phyloP scores from a whole-genome alignment of 306 rosid species.

The Erythrophleum fordii region DNA sequence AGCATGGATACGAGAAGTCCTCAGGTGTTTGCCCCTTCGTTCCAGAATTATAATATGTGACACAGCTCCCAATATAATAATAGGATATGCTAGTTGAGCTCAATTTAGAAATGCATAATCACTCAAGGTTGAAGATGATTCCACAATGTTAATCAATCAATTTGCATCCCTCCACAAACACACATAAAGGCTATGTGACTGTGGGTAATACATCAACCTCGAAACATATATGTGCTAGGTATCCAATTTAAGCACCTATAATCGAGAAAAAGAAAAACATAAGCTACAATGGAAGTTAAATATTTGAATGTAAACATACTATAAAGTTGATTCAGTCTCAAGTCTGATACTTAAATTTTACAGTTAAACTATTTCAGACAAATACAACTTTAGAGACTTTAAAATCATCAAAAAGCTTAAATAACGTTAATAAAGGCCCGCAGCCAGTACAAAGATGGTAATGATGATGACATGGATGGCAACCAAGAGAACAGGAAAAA shows the following conservation, averaged over 20 bases:
- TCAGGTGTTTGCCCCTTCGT: slow-evolving; percentile 52
- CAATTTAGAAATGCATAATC: slow-evolving; percentile 40
- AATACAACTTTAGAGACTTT: neutral
- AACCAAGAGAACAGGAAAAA: slow-evolving; percentile 9
- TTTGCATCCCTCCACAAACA: slow-evolving; percentile 31
- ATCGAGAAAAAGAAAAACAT: neutral
- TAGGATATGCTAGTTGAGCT: slow-evolving; percentile 46
- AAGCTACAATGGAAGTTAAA: neutral
- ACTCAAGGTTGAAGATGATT: slow-evolving; percentile 35
- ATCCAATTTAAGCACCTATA: slow-evolving; percentile 48
- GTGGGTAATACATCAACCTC: slow-evolving; percentile 22
- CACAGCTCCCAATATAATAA: slow-evolving; percentile 37
- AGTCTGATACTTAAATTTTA: neutral
- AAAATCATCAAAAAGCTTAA: neutral
- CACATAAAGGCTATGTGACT: neutral
- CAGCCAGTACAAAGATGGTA: neutral
- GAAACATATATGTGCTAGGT: slow-evolving; percentile 19
- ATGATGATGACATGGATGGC: neutral
- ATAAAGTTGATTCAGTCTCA: neutral
- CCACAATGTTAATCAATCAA: slow-evolving; percentile 36
- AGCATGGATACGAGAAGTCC: slow-evolving; percentile 92
- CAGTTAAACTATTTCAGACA: neutral
- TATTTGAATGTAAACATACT: neutral
- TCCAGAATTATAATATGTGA: slow-evolving; percentile 46
- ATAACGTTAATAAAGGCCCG: neutral